phyloP scores from a whole-genome alignment of 2,329 filamentous ascomycete species.

The Penicillium fuscoglaucum region DNA sequence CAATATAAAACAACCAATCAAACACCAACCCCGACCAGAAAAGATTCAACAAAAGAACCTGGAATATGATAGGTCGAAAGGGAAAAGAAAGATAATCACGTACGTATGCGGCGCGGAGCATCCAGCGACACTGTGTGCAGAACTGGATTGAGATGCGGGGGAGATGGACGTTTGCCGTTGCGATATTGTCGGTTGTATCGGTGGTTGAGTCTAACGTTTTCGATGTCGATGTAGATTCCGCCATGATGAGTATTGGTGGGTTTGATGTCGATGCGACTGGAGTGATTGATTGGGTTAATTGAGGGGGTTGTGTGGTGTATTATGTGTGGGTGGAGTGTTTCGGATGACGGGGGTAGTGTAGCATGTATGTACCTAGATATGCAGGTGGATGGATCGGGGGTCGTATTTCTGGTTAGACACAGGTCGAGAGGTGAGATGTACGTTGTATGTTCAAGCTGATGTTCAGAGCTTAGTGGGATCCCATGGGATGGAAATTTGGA shows the following conservation, averaged over 20 bases:
- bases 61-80: neutral
- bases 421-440: neutral
- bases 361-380: neutral
- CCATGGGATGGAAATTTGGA: slow-evolving; percentile 10
- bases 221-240: neutral
- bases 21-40: neutral
- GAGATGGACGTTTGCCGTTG: slow-evolving; percentile 31
- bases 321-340: neutral
- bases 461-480: neutral
- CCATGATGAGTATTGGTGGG: neutral
- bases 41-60: too few relatives aligned
- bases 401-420: neutral
- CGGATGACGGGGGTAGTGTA: neutral
- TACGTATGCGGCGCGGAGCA: slow-evolving; percentile 83
- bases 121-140: slow-evolving; percentile 94
- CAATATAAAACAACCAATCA: neutral
- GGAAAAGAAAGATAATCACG: slow-evolving; percentile 24
- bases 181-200: neutral
- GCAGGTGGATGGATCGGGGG: neutral
- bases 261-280: neutral
- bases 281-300: neutral
- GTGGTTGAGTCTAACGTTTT: neutral
- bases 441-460: neutral
- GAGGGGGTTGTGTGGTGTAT: neutral
- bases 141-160: slow-evolving; percentile 85